These are phyloP conservation scores for Rhizophagus sp. DNA, from an alignment of 192 early-diverging fungal genomes.

Conservation along the genomic window DNA sequence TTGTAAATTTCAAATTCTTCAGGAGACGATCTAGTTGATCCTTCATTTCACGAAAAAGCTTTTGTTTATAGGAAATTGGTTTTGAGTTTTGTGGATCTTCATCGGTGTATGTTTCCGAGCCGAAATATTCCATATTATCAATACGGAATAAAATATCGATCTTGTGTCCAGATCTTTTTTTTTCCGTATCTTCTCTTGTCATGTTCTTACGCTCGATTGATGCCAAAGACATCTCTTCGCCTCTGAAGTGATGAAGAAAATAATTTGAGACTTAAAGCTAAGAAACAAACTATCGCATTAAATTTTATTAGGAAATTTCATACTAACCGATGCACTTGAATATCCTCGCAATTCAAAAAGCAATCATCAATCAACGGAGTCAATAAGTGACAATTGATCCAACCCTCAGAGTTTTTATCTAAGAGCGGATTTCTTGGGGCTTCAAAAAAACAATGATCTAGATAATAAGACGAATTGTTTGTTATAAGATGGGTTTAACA, in stretches of 20 bases:
- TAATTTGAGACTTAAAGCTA: conserved; percentile 1
- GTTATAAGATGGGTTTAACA: not conserved
- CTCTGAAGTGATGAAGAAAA: not conserved
- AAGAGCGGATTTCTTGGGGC: conserved; percentile 12
- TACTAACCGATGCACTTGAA: conserved; percentile 17
- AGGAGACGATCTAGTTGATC: conserved; percentile 5
- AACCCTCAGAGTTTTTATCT: conserved; percentile 8
- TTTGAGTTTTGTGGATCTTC: conserved; percentile 4
- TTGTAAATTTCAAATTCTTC: conserved; percentile 3
- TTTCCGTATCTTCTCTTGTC: conserved; percentile 25
- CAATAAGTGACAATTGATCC: conserved; percentile 19
- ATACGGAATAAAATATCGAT: conserved; percentile 26
- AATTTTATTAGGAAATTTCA: not conserved
- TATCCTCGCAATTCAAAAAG: conserved; percentile 20
- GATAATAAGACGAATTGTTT: not conserved
- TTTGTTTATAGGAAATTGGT: conserved; percentile 6
- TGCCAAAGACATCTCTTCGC: conserved; percentile 19
- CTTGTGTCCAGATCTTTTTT: conserved; percentile 17
- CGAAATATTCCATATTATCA: conserved; percentile 21
- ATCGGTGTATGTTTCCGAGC: conserved; percentile 13
- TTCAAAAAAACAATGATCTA: conserved; percentile 23
- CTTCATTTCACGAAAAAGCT: conserved; percentile 4
- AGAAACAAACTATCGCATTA: not conserved
- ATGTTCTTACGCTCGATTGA: conserved; percentile 17
- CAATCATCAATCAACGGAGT: conserved; percentile 16